Base-by-base conservation (phyloP, 2,329 filamentous ascomycete species). In the Colletotrichum sp. region DNA sequence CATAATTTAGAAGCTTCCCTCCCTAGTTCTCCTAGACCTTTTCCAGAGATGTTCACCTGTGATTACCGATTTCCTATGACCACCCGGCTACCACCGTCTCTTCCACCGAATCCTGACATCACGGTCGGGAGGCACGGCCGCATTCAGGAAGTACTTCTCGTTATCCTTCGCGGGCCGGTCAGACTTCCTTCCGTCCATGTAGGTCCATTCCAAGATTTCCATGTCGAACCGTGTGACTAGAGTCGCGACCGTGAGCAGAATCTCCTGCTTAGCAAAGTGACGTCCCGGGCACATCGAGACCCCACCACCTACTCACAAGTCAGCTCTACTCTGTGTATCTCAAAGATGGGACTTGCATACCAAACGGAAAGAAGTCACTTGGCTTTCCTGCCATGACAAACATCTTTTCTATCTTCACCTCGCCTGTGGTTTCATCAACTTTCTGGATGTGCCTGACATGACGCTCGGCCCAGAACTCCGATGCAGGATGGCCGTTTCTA, bases 211-310 rank as follows among this genome's bases (percentile, higher is more conserved):
- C 13, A 75, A 39, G 63, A 84, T 80, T 66, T 84, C 81, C 15
- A 85, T 76, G 32, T 85, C 83, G 28, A 84, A 85, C 8, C 57
- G 76, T 3, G 76, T 72, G 2, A 84, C 71, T 4, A 85, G 39
- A 30, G 84, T 75, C 9, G 84, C 84, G 3, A 85, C 60, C 2
- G 81, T 80, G 13, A 82, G 52, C 10, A 87, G 77, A 32, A 87
- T 83, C 79, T 87, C 84, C 59, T 82, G 81, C 77, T 87, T 87
- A 1, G 85, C 85, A 76, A 87, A 85, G 63, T 83, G 79, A 0
- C 85, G 81, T 4, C 86, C 86, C 4, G 86, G 84, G 65, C 86
- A 88, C 8, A 85, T 81, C 2, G 79, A 77, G 0, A 77, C 55
- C 0, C 85, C 85, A 8, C 84, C 85, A n/a, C 85, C 84, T 77